These are phyloP conservation scores for Moesziomyces aphidis DNA, from an alignment of 1,284 basidiomycete genomes.

Conservation along the genomic window DNA sequence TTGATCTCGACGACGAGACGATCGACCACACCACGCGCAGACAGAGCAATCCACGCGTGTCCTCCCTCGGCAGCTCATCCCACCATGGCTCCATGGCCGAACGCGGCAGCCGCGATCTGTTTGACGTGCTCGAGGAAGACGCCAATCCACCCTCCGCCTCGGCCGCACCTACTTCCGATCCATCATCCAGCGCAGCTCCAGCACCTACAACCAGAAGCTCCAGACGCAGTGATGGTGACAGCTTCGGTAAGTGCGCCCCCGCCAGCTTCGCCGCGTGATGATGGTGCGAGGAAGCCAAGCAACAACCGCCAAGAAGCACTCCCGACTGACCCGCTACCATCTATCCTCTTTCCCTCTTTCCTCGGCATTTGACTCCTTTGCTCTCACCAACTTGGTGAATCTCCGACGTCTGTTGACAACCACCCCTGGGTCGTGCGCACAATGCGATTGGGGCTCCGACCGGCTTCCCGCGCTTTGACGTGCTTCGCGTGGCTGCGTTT, in stretches of 20 bases:
- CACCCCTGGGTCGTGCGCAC: too few species aligned
- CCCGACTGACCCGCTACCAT: background rate
- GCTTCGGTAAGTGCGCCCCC: constrained; percentile 29
- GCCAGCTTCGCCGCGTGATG: background rate
- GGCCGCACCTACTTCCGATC: constrained; percentile 11
- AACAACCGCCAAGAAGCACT: too few species aligned
- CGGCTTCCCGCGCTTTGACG: too few species aligned
- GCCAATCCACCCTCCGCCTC: constrained; percentile 2
- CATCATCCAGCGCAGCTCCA: constrained; percentile 12
- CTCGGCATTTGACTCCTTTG: too few species aligned
- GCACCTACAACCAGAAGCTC: constrained; percentile 14
- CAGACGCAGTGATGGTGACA: constrained; percentile 15
- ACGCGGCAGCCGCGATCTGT: constrained; percentile 27
- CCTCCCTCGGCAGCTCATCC: constrained; percentile 27
- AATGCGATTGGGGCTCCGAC: too few species aligned
- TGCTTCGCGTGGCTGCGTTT: too few species aligned
- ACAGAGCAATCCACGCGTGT: constrained; percentile 28
- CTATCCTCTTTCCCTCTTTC: background rate
- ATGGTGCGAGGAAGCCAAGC: background rate
- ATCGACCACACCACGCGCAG: constrained; percentile 28
- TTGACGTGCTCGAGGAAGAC: constrained; percentile 39
- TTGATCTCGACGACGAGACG: constrained; percentile 51
- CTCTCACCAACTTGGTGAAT: too few species aligned
- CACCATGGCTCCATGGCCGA: constrained; percentile 24
- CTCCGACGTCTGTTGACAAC: background rate